A percentile compares a stretch with the other conserved stretches of the same genome.
Evolutionary conservation across 73 alveolate species (phyloP).

Genomic region (Uronychia binucleata): DNA sequence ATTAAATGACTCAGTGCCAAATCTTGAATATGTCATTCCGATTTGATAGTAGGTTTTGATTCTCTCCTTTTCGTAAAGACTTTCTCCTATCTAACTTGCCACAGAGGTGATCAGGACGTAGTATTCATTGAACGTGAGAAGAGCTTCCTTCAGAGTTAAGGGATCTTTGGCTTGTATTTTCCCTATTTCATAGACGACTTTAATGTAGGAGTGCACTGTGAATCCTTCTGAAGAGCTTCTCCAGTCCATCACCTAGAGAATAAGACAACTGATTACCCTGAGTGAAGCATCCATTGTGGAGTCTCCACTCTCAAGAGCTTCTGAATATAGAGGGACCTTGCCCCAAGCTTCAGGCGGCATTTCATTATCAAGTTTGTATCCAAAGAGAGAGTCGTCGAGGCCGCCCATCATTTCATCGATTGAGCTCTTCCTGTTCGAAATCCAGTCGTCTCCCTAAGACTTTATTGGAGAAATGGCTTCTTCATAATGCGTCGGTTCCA

Average conservation of each 20-base stretch:
- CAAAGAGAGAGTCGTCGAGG: not conserved
- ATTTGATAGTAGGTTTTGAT: not conserved
- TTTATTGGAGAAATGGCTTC: too few species aligned
- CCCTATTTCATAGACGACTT: not conserved
- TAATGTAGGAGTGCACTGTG: not conserved
- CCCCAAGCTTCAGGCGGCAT: not conserved
- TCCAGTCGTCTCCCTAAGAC: too few species aligned
- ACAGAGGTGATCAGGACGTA: not conserved
- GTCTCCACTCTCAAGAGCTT: not conserved
- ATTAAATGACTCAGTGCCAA: too few species aligned
- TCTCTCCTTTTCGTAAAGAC: not conserved
- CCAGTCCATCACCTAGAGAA: not conserved
- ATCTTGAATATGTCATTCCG: not conserved
- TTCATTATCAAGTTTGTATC: not conserved
- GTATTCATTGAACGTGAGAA: not conserved
- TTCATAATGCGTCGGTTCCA: too few species aligned
- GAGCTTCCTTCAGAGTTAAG: not conserved
- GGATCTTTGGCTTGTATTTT: not conserved
- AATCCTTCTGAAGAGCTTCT: not conserved
- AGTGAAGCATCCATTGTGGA: not conserved
- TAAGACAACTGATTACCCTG: not conserved
- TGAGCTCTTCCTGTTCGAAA: too few species aligned
- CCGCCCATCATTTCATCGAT: not conserved
- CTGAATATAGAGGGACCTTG: not conserved
- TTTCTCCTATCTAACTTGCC: not conserved